Evolutionary conservation across 2,329 filamentous ascomycete genomes (phyloP), one percentile per base, ranked within the genome.

Genomic region (Clonostachys chloroleuca): DNA sequence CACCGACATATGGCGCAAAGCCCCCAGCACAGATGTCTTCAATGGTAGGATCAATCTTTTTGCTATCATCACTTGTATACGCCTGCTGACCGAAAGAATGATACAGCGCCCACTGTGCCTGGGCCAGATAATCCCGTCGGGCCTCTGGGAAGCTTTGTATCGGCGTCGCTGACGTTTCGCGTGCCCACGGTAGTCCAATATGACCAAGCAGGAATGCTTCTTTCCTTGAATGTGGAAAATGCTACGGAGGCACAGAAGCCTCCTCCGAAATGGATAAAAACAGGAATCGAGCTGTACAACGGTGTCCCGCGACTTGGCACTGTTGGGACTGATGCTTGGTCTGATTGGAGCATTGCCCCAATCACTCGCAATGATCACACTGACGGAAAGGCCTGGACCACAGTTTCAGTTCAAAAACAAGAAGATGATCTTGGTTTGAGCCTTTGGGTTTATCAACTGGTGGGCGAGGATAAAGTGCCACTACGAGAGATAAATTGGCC

Each of bases 1-100:
- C 18, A 87, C 83, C 42, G 85, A 89, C 62, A 78, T 88, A 56
- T 89, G 84, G 84, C 78, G 83, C 59, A 86, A 86, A 61, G 79
- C 81, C 1, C 81, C 83, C 0, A 66, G 70, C n/a, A 78, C 75
- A 12, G 70, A 79, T 48, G 67, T 74, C 52, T 87, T 85, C 72
- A 83, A 77, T 56, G 82, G 69, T 69, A 56, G 42, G 30, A 16
- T 35, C 43, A 16, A 30, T 30, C 9, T 30, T 30, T 10, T 30
- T 1, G 24, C 8, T n/a, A 30, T 30, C 24, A 10, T 30, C 24
- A 30, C 24, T 30, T 30, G 9, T 8, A 10, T 2, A 30, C 24
- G 3, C 3, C 9, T 8, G 24, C 10, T 30, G 10, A 30, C 24
- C 24, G 10, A 3, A 30, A 30, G 2, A 5, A 10, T 30, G 9